phyloP scores from a whole-genome alignment of 1,284 basidiomycete species.

The Trichosporon sp. region DNA sequence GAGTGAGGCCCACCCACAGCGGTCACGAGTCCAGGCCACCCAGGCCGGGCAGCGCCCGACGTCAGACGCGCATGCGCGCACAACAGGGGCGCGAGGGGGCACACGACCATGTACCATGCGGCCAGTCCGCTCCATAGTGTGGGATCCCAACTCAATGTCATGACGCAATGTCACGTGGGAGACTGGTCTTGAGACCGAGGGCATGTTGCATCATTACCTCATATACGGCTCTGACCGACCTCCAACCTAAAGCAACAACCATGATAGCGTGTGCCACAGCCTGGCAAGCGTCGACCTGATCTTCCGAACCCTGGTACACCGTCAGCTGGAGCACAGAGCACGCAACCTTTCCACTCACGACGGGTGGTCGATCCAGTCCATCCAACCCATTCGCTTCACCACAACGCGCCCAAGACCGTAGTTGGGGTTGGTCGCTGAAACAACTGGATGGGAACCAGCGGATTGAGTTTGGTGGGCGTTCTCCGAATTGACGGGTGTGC shows the following conservation, averaged over 20 bases:
- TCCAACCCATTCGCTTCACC: not conserved
- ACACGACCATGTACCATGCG: not conserved
- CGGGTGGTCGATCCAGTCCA: slow-evolving; percentile 13
- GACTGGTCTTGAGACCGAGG: not conserved
- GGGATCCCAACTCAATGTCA: not conserved
- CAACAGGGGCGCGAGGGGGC: not conserved
- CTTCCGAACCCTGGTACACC: not conserved
- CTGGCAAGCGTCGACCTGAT: slow-evolving; percentile 18
- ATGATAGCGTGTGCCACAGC: slow-evolving; percentile 29
- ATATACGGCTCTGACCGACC: not conserved
- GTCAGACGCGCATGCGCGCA: not conserved
- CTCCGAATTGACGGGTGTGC: not conserved
- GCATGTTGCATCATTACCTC: not conserved
- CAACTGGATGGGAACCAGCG: not conserved
- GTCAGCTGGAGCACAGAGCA: slow-evolving; percentile 5
- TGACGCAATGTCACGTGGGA: slow-evolving; percentile 3
- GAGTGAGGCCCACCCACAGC: not conserved
- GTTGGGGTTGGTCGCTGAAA: not conserved
- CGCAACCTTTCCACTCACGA: slow-evolving; percentile 3
- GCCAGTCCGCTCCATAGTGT: not conserved
- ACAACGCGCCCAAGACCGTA: slow-evolving; percentile 13
- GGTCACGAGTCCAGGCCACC: not conserved
- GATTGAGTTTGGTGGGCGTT: not conserved
- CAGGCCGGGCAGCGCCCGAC: not conserved
- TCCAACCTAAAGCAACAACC: slow-evolving; percentile 16